Conservation (phyloP, 2,329 filamentous ascomycete genomes). For the Madurella fahalii region DNA sequence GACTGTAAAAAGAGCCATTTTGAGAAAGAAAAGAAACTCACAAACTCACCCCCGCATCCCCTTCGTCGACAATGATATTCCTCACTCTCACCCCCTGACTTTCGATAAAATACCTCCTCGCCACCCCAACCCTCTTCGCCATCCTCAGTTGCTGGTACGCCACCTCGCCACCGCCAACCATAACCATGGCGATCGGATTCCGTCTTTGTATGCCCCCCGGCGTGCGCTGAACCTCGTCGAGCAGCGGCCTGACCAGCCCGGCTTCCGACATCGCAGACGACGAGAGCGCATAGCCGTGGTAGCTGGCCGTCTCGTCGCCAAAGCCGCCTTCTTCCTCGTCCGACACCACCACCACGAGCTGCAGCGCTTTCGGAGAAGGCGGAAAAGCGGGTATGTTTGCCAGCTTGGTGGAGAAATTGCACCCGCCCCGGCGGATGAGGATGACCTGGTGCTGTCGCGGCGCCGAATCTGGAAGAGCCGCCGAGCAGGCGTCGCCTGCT, state of each 20-base stretch:
- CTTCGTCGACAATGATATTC: constrained; percentile 65
- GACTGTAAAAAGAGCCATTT: too few species aligned
- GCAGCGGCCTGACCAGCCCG: constrained; percentile 54
- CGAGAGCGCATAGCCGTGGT: too few species aligned
- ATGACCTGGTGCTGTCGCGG: constrained; percentile 67
- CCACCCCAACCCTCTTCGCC: constrained; percentile 67
- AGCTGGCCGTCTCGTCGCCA: constrained; percentile 27
- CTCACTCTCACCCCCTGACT: constrained; percentile 75
- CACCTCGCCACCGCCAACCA: constrained; percentile 69
- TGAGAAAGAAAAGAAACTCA: not conserved
- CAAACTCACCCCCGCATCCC: constrained; percentile 22
- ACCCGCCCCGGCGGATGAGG: constrained; percentile 75
- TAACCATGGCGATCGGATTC: constrained; percentile 74
- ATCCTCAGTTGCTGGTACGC: constrained; percentile 60
- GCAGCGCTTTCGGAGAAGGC: constrained; percentile 57
- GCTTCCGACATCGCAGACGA: too few species aligned
- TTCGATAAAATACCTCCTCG: constrained; percentile 73
- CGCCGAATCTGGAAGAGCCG: constrained; percentile 48
- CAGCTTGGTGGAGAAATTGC: constrained; percentile 79
- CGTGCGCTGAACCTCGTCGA: constrained; percentile 71
- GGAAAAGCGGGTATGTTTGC: constrained; percentile 76
- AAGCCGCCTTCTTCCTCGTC: constrained; percentile 44
- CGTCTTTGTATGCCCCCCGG: constrained; percentile 64
- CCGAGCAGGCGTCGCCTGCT: constrained; percentile 63
- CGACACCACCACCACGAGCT: constrained; percentile 76